Conservation (phyloP, 306 rosid species). For the Cucumis sativus region Cucumber_9930_V3 NC_026658.2:4392001-4392500, state of each 20-base stretch:
- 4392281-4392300: slow-evolving; percentile 36
- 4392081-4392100: slow-evolving; percentile 44
- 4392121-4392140: slow-evolving; percentile 50
- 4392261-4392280: slow-evolving; percentile 87
- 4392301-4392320: slow-evolving; percentile 50
- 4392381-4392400: slow-evolving; percentile 30
- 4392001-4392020: slow-evolving; percentile 36
- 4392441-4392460: slow-evolving; percentile 48
- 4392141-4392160: slow-evolving; percentile 49
- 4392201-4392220: slow-evolving; percentile 49
- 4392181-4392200: slow-evolving; percentile 56
- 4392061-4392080: slow-evolving; percentile 39
- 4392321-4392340: slow-evolving; percentile 57
- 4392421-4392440: slow-evolving; percentile 14
- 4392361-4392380: slow-evolving; percentile 20
- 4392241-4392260: slow-evolving; percentile 50
- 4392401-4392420: slow-evolving; percentile 20
- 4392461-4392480: neutral
- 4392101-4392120: slow-evolving; percentile 40
- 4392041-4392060: slow-evolving; percentile 48
- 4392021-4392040: slow-evolving; percentile 54
- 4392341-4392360: slow-evolving; percentile 21
- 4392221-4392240: slow-evolving; percentile 41
- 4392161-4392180: slow-evolving; percentile 47
- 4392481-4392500: neutral